Evolutionary conservation across 345 rosid genomes (phyloP).

Genomic region (Bruguiera gymnorhiza): DNA sequence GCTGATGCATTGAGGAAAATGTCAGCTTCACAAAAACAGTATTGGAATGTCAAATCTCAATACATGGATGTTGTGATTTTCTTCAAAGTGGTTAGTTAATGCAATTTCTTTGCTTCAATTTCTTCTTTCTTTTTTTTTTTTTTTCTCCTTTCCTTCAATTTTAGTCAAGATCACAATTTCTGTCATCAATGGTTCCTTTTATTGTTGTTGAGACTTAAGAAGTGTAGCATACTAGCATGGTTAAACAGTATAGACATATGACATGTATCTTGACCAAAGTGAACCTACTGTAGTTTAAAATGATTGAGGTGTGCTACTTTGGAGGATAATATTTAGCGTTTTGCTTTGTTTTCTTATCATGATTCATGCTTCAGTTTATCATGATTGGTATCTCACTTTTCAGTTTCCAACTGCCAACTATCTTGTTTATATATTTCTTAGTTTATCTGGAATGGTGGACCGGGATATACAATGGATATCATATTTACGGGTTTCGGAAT

Average conservation of each 20-base stretch:
- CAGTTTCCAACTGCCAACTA: too few species aligned
- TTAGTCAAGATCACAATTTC: too few species aligned
- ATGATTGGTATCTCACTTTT: background rate
- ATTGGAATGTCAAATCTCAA: conserved; percentile 78
- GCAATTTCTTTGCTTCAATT: background rate
- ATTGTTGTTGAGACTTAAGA: too few species aligned
- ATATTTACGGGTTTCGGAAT: conserved; percentile 1
- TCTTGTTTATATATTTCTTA: background rate
- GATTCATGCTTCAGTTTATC: background rate
- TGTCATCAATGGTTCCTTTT: too few species aligned
- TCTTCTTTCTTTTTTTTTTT: background rate
- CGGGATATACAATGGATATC: background rate
- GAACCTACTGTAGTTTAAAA: too few species aligned
- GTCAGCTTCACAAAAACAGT: conserved; percentile 93
- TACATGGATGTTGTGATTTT: conserved; percentile 89
- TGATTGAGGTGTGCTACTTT: too few species aligned
- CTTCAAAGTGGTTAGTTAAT: conserved; percentile 93
- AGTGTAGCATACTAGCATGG: too few species aligned
- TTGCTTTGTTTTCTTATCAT: too few species aligned
- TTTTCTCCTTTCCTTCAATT: background rate
- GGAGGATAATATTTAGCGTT: too few species aligned
- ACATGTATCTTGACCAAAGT: too few species aligned
- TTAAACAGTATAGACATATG: too few species aligned
- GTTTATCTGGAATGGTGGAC: background rate
- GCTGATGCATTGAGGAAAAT: conserved; percentile 65